Evolutionary conservation across 2,329 filamentous ascomycete species (phyloP).

Genomic region (Exophiala aquamarina): DNA sequence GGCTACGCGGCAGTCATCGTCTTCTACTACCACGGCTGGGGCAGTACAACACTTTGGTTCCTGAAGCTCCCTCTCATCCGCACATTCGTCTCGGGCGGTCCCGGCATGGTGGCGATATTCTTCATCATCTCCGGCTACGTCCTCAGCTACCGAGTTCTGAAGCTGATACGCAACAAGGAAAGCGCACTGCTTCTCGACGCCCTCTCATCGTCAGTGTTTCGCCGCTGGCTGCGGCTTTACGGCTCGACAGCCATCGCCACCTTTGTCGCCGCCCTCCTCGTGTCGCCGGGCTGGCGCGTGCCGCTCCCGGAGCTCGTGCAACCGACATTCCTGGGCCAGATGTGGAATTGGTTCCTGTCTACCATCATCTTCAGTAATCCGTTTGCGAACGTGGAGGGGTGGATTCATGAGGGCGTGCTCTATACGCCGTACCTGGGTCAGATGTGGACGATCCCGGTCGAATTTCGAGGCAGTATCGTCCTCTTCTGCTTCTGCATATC

Average conservation of each 20-base stretch:
- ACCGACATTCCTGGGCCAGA: conserved; percentile 12
- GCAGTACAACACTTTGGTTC: conserved; percentile 16
- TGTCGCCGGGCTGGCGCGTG: conserved; percentile 41
- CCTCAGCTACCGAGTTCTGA: conserved; percentile 43
- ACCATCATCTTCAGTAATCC: conserved; percentile 36
- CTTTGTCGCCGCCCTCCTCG: conserved; percentile 40
- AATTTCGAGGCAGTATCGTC: conserved; percentile 46
- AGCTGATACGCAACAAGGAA: conserved; percentile 37
- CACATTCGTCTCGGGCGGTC: conserved; percentile 28
- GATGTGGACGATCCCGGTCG: conserved; percentile 49
- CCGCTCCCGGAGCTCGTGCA: conserved; percentile 27
- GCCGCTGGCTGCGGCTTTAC: conserved; percentile 46
- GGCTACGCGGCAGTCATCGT: conserved; percentile 47
- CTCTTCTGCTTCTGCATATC: conserved; percentile 34
- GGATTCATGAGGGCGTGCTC: conserved; percentile 34
- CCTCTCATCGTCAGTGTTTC: conserved; percentile 44
- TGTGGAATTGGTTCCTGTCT: conserved; percentile 17
- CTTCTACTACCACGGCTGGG: conserved; percentile 47
- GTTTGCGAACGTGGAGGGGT: conserved; percentile 28
- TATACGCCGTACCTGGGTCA: conserved; percentile 41
- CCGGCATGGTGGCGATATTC: conserved; percentile 43
- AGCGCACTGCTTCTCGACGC: conserved; percentile 33
- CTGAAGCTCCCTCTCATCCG: conserved; percentile 38
- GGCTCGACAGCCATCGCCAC: conserved; percentile 42
- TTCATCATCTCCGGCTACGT: conserved; percentile 52